phyloP scores from a whole-genome alignment of 179 eudicot species.

The Beta macrorhiza region DNA sequence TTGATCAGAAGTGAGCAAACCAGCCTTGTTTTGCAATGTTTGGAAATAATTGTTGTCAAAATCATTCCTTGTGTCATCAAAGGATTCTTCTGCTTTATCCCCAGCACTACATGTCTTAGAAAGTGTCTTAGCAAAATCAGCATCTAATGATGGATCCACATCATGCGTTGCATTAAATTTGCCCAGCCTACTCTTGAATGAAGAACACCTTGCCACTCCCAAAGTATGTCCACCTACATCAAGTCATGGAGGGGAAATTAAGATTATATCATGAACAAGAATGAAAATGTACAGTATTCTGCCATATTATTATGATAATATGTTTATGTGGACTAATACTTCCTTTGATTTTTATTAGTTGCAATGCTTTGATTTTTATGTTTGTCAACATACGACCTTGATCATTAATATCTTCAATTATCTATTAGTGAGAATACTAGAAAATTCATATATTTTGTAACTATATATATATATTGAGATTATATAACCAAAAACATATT shows the following conservation, averaged over 20 bases:
- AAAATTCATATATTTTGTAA: no score
- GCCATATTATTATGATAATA: no score
- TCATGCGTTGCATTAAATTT: conserved; percentile 31
- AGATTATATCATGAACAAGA: not conserved
- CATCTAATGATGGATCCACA: conserved; percentile 53
- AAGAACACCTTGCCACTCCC: conserved; percentile 82
- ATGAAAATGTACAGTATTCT: no score
- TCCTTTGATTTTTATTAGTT: no score
- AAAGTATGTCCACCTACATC: conserved; percentile 79
- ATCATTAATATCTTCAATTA: no score
- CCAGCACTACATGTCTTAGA: conserved; percentile 57
- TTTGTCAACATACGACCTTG: no score
- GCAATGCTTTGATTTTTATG: no score
- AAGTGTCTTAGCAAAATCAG: conserved; percentile 51
- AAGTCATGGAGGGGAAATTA: not conserved
- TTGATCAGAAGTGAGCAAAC: conserved; percentile 72
- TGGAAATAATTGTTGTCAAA: conserved; percentile 68
- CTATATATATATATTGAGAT: no score
- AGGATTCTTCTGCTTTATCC: conserved; percentile 68
- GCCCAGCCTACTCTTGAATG: conserved; percentile 65
- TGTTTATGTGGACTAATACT: no score
- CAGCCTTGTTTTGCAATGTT: conserved; percentile 47
- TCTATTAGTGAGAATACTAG: no score
- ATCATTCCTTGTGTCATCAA: conserved; percentile 50
- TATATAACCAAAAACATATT: no score